Percentiles rank a stretch among this genome's conserved stretches.
Conservation (phyloP, 1,139 yeast genomes). For the Blastobotrys apis region DNA sequence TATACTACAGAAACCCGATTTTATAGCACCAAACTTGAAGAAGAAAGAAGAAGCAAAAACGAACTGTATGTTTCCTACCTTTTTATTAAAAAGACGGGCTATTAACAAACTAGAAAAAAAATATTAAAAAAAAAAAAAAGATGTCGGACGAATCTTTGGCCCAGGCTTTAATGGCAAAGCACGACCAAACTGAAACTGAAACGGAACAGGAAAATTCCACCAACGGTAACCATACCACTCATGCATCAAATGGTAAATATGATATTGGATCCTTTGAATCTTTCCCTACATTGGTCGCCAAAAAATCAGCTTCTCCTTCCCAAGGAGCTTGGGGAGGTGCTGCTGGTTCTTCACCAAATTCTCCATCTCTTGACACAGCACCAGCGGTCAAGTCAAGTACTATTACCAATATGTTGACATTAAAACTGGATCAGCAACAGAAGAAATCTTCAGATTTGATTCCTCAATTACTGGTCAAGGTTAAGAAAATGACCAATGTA, state of each 20-base stretch:
- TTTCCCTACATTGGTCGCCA: constrained; percentile 55
- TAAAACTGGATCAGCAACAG: constrained; percentile 24
- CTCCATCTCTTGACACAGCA: too few relatives aligned
- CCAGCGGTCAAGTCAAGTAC: constrained; percentile 6
- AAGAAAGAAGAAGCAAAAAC: too few relatives aligned
- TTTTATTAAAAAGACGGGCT: too few relatives aligned
- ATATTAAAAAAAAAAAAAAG: background rate
- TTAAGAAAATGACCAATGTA: constrained; percentile 60
- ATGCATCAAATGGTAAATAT: constrained; percentile 8
- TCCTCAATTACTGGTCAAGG: constrained; percentile 43
- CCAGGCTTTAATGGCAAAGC: constrained; percentile 30
- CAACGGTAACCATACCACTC: constrained; percentile 6
- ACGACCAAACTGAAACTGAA: constrained; percentile 14
- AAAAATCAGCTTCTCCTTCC: constrained; percentile 25
- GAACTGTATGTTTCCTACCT: too few relatives aligned
- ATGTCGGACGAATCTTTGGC: constrained; percentile 26
- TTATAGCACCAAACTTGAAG: too few relatives aligned
- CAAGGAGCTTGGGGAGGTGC: constrained; percentile 19
- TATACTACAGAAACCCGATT: too few relatives aligned
- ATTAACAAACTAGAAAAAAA: too few relatives aligned
- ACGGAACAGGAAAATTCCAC: constrained; percentile 1
- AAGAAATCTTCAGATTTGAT: background rate
- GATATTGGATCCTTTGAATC: constrained; percentile 41
- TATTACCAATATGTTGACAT: constrained; percentile 28
- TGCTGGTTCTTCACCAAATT: constrained; percentile 21